Base-by-base conservation (phyloP, 1,284 basidiomycete genomes). In the Caloboletus inedulis region DNA sequence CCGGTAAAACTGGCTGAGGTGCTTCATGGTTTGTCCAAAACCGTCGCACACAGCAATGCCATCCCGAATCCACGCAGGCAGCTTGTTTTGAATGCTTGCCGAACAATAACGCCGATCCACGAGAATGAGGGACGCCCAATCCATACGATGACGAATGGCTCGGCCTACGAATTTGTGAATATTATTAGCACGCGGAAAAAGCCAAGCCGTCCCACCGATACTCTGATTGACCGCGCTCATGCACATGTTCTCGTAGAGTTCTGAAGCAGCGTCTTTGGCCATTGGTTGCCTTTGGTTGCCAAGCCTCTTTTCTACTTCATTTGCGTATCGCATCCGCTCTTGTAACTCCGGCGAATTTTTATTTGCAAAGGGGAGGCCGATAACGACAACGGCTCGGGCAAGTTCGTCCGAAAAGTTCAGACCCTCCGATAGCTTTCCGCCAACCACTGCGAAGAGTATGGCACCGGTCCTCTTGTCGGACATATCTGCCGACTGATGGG, bases 181-280 rank as follows among this genome's bases (percentile, higher is more conserved):
- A 47, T 46, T 30, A 25, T 42, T 37, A 37, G 13, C 19, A 18
- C 5, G 12, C 42, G 16, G 33, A 29, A 50, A 40, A 41, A 13
- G 10, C n/a, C 23, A 31, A 40, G 23, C 3, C 0, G 5, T 4
- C 82, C 51, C 56, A 87, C 94, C 95, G 56, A 99, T 98, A 51
- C 91, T 94, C 69, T 99, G 96, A 72, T 99, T 99, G 39, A 98
- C 94, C 0, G 94, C 82, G 59, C 92, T 91, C 92, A 98, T 97
- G 65, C 94, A 97, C 76, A 94, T 81, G 68, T 95, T 95, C 73
- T 90, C 87, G 69, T 96, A 96, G 43, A 96, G 73, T 69, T 94
- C 89, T 25, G 82, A 81, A 3, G 85, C 89, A 4, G 94, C 90
- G 60, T 93, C 84, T 58, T 82, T 84, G 51, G 77, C 72, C 8